Evolutionary conservation across 1,139 yeast species (phyloP), one percentile per base, ranked within the genome.

Genomic region (Suhomyces ambrosiae): DNA sequence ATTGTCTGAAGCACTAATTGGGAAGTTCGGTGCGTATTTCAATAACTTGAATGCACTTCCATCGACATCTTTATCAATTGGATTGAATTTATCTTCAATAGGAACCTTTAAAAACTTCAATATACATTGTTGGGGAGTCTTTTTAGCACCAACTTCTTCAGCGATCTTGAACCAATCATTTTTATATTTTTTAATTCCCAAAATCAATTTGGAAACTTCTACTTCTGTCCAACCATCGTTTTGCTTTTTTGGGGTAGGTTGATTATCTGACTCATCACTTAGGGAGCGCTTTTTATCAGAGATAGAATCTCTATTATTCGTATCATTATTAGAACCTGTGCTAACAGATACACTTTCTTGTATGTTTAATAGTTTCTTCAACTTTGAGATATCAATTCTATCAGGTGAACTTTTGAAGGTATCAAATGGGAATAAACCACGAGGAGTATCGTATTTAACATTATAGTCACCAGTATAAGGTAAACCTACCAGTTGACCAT

Each of bases 361-460:
- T 16, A 40, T 60, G 12, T 46, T 46, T 50, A 82, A 55, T 37
- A 81, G 58, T 37, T 73, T 72, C 52, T 79, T 83, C 45, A 82
- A 61, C 46, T 73, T 79, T 2, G 71, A 69, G 47, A 81, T 59
- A 55, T 82, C 84, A 11, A 81, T 76, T 32, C 71, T 54, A 30
- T 68, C 78, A 3, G 76, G 71, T 24, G 80, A 79, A 38, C 75
- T 67, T 43, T 80, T 81, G 56, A 78, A 82, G 14, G 89, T 82
- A 56, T 89, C 94, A 62, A 90, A 92, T 16, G 98, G 98, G 58
- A 89, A 90, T 48, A 90, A 67, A 0, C 97, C 97, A 47, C 96
- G 75, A 32, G 98, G 98, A 0, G 96, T 87, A 61, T 94, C 98
- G 52, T 82, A 82, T 41, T 75, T 79, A 2, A 82, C 80, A 27